phyloP scores from a whole-genome alignment of 495 filamentous ascomycete species.

The Tuber microsphaerosporum region DNA sequence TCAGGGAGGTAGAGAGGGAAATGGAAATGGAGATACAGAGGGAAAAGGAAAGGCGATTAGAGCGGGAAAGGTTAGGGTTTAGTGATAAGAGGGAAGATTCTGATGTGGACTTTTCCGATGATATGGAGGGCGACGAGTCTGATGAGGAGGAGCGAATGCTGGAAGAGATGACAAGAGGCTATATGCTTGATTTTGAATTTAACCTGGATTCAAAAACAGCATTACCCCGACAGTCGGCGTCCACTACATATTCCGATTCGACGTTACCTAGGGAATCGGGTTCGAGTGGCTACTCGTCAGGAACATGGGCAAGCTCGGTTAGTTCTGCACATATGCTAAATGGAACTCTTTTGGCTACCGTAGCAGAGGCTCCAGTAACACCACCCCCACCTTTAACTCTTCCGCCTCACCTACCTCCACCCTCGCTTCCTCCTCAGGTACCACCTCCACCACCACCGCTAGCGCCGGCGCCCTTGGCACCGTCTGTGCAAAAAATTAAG shows the following conservation, averaged over 20 bases:
- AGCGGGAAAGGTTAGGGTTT: conserved; percentile 43
- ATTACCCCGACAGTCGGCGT: conserved; percentile 80
- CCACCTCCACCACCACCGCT: conserved; percentile 35
- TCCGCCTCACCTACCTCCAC: conserved; percentile 36
- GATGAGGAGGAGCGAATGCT: conserved; percentile 85
- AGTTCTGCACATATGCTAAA: conserved; percentile 70
- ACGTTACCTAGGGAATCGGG: conserved; percentile 80
- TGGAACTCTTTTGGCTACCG: conserved; percentile 65
- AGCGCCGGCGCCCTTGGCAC: conserved; percentile 28
- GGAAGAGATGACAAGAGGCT: conserved; percentile 86
- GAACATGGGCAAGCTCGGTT: conserved; percentile 77
- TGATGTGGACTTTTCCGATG: conserved; percentile 39
- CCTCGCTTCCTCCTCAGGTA: conserved; percentile 40
- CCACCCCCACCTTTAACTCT: conserved; percentile 41
- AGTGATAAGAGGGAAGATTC: conserved; percentile 26
- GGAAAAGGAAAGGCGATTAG: conserved; percentile 46
- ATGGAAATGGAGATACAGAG: conserved; percentile 56
- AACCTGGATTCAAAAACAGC: conserved; percentile 64
- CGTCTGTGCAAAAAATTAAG: conserved; percentile 14
- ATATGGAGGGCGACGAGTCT: conserved; percentile 47
- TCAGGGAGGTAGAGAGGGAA: conserved; percentile 71
- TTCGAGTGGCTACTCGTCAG: conserved; percentile 78
- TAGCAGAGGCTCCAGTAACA: conserved; percentile 60
- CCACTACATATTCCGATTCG: conserved; percentile 54
- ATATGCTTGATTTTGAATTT: conserved; percentile 80